Evolutionary conservation across 805 yeast species (phyloP).

Genomic region (Yarrowia divulgata): DNA sequence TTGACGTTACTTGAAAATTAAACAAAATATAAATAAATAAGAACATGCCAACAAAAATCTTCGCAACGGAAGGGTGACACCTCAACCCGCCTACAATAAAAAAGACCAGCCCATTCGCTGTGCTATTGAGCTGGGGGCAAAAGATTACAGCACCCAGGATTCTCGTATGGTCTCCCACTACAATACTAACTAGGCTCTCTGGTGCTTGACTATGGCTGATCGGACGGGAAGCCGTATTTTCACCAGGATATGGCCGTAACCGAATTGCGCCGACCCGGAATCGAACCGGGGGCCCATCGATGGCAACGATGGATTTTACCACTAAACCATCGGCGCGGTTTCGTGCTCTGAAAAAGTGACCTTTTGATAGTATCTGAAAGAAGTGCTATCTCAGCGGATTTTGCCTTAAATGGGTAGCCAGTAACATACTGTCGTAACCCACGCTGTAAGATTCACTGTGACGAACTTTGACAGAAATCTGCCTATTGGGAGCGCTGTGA

Average conservation of each 20-base stretch:
- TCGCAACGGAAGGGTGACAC: no score
- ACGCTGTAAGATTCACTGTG: no score
- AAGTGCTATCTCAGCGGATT: background rate
- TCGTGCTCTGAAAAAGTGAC: background rate
- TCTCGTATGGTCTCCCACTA: slow-evolving; percentile 36
- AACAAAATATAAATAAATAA: no score
- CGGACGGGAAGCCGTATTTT: slow-evolving; percentile 34
- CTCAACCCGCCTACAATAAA: background rate
- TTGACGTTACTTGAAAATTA: no score
- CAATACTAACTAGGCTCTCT: slow-evolving; percentile 35
- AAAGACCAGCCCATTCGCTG: background rate
- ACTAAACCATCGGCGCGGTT: slow-evolving; percentile 22
- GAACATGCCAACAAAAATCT: no score
- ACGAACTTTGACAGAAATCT: no score
- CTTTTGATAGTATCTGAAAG: background rate
- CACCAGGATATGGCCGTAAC: slow-evolving; percentile 31
- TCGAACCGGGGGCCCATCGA: slow-evolving; percentile 35
- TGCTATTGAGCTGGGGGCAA: background rate
- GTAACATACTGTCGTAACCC: no score
- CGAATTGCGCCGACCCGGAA: slow-evolving; percentile 29
- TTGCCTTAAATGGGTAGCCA: background rate
- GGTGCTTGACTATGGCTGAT: slow-evolving; percentile 36
- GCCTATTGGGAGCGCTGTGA: no score
- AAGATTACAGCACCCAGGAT: slow-evolving; percentile 36
- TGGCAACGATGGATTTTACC: slow-evolving; percentile 32